Evolutionary conservation across 441 rosid species (phyloP).

Genomic region (Eutrema salsugineum): DNA sequence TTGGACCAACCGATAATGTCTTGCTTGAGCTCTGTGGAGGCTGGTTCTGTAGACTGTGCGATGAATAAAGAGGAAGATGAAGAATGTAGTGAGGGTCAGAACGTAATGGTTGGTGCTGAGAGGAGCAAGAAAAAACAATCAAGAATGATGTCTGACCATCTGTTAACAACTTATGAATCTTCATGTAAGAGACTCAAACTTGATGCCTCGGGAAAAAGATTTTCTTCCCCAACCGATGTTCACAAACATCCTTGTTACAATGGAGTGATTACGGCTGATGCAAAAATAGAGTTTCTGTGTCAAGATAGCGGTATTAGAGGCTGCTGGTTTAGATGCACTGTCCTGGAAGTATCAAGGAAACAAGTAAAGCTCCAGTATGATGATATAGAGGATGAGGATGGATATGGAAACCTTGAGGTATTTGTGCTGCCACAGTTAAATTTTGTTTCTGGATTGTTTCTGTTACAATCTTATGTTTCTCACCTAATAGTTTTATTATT

Average conservation of each 20-base stretch:
- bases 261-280: slow-evolving; percentile 48
- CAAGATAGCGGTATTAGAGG: slow-evolving; percentile 99
- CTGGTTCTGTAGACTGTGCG: slow-evolving; percentile 38
- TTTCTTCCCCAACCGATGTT: slow-evolving; percentile 53
- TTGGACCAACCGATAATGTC: slow-evolving; percentile 73
- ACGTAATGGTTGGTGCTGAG: slow-evolving; percentile 58
- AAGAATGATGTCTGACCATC: slow-evolving; percentile 38
- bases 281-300: slow-evolving; percentile 78
- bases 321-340: slow-evolving; percentile 95
- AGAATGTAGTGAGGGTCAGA: slow-evolving; percentile 47
- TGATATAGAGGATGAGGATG: slow-evolving; percentile 86
- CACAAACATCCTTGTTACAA: slow-evolving; percentile 40
- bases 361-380: slow-evolving; percentile 77
- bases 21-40: slow-evolving; percentile 53
- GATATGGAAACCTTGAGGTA: slow-evolving; percentile 88
- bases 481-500: neutral
- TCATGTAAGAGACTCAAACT: slow-evolving; percentile 45
- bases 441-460: neutral
- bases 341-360: slow-evolving; percentile 60
- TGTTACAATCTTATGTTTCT: neutral
- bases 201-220: slow-evolving; percentile 42
- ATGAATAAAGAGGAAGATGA: slow-evolving; percentile 53
- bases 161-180: slow-evolving; percentile 36
- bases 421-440: slow-evolving; percentile 3
- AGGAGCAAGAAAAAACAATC: slow-evolving; percentile 46